phyloP scores from a whole-genome alignment of 306 rosid species.

The Pyrus bretschneideri region DNA sequence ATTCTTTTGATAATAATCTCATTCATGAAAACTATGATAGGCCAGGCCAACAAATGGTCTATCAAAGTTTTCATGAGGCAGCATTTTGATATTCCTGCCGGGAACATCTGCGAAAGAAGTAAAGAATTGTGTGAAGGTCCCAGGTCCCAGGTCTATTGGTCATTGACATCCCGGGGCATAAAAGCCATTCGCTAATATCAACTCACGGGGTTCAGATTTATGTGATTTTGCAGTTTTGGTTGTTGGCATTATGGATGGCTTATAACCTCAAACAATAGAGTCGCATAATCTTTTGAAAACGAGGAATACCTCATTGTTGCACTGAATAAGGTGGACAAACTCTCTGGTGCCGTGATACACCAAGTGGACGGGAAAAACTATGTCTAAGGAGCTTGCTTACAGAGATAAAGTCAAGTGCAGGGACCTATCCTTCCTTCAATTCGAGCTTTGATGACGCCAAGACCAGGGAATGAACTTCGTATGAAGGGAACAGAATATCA shows the following conservation, averaged over 20 bases:
- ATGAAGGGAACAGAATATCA: too few relatives aligned
- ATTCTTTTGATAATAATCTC: too few relatives aligned
- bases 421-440: too few relatives aligned
- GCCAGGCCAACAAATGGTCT: too few relatives aligned
- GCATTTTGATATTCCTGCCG: constrained; percentile 40
- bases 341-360: constrained; percentile 75
- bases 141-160: constrained; percentile 81
- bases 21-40: too few relatives aligned
- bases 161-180: constrained; percentile 96
- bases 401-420: constrained; percentile 76
- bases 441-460: too few relatives aligned
- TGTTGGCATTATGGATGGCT: constrained; percentile 95
- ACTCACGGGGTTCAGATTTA: constrained; percentile 84
- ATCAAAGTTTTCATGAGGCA: too few relatives aligned
- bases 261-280: constrained; percentile 89
- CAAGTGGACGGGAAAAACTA: constrained; percentile 87
- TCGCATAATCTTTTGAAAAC: constrained; percentile 78
- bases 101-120: constrained; percentile 83
- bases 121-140: constrained; percentile 76
- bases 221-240: constrained; percentile 92
- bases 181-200: constrained; percentile 82
- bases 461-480: too few relatives aligned
- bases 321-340: constrained; percentile 87
- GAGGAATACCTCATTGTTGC: constrained; percentile 96
- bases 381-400: constrained; percentile 74